Evolutionary conservation across 441 rosid species (phyloP).

Genomic region (Croton laevigatus): DNA sequence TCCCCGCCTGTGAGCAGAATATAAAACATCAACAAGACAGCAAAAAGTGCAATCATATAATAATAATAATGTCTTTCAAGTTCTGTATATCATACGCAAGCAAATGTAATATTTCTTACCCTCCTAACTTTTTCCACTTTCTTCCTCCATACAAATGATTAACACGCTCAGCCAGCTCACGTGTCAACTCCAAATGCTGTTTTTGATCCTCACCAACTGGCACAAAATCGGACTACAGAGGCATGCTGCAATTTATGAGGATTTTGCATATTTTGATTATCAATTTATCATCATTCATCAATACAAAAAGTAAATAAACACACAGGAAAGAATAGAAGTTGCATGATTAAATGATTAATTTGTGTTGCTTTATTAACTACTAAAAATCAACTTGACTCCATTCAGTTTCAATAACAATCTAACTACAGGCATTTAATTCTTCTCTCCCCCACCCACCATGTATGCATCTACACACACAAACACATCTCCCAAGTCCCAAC

Average conservation of each 20-base stretch:
- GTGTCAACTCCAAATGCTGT: conserved; percentile 89
- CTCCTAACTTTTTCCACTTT: conserved; percentile 97
- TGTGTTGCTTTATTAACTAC: neutral
- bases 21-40: conserved; percentile 17
- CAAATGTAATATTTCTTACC: conserved; percentile 41
- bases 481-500: neutral
- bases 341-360: neutral
- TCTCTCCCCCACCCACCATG: neutral
- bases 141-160: conserved; percentile 86
- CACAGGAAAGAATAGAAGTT: conserved; percentile 1
- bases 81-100: conserved; percentile 11
- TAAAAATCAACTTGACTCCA: neutral
- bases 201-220: conserved; percentile 98
- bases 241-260: conserved; percentile 51
- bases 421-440: neutral
- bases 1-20: conserved; percentile 55
- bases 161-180: conserved; percentile 77
- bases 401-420: neutral
- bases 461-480: neutral
- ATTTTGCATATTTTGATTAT: conserved; percentile 27
- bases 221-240: conserved; percentile 80
- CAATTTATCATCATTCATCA: conserved; percentile 21
- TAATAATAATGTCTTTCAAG: conserved; percentile 9
- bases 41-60: conserved; percentile 1
- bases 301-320: conserved; percentile 17